Evolutionary conservation across 2,329 filamentous ascomycete species (phyloP), one percentile per base, ranked within the genome.

Genomic region (Ophiognomonia clavigignenti-juglandacearum): DNA sequence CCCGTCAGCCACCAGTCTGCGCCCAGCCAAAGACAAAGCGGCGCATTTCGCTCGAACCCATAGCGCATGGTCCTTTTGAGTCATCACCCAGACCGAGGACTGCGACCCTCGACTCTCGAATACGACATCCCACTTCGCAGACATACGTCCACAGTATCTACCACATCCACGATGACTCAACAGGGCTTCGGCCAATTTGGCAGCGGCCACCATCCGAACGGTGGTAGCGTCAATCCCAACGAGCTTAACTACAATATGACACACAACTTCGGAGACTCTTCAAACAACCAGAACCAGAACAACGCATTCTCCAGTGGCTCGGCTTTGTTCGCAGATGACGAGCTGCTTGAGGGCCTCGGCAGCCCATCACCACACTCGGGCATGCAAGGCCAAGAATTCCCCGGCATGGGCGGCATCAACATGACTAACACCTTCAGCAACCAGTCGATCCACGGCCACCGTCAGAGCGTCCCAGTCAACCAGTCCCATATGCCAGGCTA

Each of bases 251-350:
- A 76, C 16, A 16, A 79, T 1, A 87, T 81, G 57, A 74, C 76
- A 57, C 82, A 84, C 64, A 78, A 75, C 58, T 83, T 77, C 59
- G 71, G 69, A 48, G 70, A 75, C 20, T 70, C 69, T 53, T 69
- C 70, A 20, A 72, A 66, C 59, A 85, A 78, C 61, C 73, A 83
- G 54, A 85, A 78, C 61, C 73, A 83, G 54, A 75, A 78, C 26
- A 83, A 82, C 48, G 85, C 80, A 63, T 96, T 90, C 70, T 85
- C 85, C 38, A 83, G 83, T 56, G 86, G 85, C 50, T 86, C 85
- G 51, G 86, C 88, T 10, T 78, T 85, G 34, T 91, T 96, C 55
- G 85, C 82, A 53, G 92, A 96, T 55, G 92, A 96, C 54, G 92
- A 96, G 62, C 74, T 97, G 39, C 76, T 92, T 39, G 91, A 96